Conservation (phyloP, 495 filamentous ascomycete genomes). For the Cercophora sp. region DNA sequence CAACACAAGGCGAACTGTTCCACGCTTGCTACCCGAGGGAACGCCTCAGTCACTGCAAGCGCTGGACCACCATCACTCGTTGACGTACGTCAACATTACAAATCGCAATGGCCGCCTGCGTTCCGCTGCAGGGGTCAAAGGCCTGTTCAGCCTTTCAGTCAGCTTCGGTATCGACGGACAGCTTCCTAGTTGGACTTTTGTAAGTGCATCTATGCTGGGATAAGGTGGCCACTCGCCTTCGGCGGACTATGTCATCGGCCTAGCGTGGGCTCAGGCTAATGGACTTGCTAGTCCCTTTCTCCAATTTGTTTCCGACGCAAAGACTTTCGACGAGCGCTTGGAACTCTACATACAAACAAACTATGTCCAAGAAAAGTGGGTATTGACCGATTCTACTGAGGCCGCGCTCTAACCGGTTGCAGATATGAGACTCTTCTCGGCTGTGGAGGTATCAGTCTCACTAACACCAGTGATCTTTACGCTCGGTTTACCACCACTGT, state of each 20-base stretch:
- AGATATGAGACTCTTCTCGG: slow-evolving; percentile 78
- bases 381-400: slow-evolving; percentile 14
- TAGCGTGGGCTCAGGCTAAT: slow-evolving; percentile 15
- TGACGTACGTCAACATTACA: slow-evolving; percentile 13
- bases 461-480: slow-evolving; percentile 80
- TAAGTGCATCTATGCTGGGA: too few relatives aligned
- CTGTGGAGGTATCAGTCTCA: slow-evolving; percentile 71
- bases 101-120: slow-evolving; percentile 51
- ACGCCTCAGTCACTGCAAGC: slow-evolving; percentile 4
- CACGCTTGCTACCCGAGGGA: neutral
- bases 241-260: neutral
- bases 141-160: slow-evolving; percentile 78
- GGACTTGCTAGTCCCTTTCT: slow-evolving; percentile 71
- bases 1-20: slow-evolving; percentile 4
- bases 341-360: slow-evolving; percentile 65
- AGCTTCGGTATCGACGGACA: slow-evolving; percentile 75
- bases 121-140: slow-evolving; percentile 74
- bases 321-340: slow-evolving; percentile 75
- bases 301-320: slow-evolving; percentile 67
- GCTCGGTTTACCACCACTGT: slow-evolving; percentile 90
- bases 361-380: slow-evolving; percentile 74
- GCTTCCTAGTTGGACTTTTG: slow-evolving; percentile 64
- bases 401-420: neutral
- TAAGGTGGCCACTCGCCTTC: too few relatives aligned
- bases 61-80: neutral